phyloP scores from a whole-genome alignment of 2,329 filamentous ascomycete genomes.

The Clarireedia monteithiana region DNA sequence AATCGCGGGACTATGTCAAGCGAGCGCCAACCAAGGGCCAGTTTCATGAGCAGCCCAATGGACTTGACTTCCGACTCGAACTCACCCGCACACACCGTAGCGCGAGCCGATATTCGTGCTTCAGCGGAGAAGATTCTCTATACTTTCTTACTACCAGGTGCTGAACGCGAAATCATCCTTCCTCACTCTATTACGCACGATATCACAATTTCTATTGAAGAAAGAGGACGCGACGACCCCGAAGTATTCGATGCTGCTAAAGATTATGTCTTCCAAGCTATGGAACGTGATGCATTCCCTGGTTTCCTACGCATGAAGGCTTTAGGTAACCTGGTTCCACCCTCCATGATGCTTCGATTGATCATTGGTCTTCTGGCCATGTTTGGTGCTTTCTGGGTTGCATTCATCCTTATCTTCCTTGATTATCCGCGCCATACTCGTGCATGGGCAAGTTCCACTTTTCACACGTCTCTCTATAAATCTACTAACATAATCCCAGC shows the following conservation, averaged over 20 bases:
- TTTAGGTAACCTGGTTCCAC: slow-evolving; percentile 87
- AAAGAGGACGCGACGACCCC: slow-evolving; percentile 85
- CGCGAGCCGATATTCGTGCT: slow-evolving; percentile 82
- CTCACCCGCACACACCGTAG: slow-evolving; percentile 75
- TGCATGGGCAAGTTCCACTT: slow-evolving; percentile 66
- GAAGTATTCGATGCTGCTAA: slow-evolving; percentile 97
- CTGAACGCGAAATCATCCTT: slow-evolving; percentile 91
- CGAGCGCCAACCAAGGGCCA: slow-evolving; percentile 38
- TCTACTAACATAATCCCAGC: slow-evolving; percentile 36
- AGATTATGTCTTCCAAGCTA: slow-evolving; percentile 98
- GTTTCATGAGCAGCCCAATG: slow-evolving; percentile 53
- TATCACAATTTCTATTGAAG: slow-evolving; percentile 82
- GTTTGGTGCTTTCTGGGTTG: slow-evolving; percentile 90
- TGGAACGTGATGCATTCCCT: slow-evolving; percentile 98
- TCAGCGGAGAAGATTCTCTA: slow-evolving; percentile 99
- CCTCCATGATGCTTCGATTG: slow-evolving; percentile 78
- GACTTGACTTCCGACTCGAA: slow-evolving; percentile 66
- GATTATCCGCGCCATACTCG: slow-evolving; percentile 65
- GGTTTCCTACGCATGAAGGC: slow-evolving; percentile 94
- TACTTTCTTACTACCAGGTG: slow-evolving; percentile 89
- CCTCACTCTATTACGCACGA: slow-evolving; percentile 80
- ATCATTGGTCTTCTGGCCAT: slow-evolving; percentile 79
- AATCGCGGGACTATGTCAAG: slow-evolving; percentile 42
- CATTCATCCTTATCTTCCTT: slow-evolving; percentile 88
- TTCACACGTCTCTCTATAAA: background rate